Evolutionary conservation across 2,329 filamentous ascomycete species (phyloP).

Genomic region (Coniochaeta prunicola): DNA sequence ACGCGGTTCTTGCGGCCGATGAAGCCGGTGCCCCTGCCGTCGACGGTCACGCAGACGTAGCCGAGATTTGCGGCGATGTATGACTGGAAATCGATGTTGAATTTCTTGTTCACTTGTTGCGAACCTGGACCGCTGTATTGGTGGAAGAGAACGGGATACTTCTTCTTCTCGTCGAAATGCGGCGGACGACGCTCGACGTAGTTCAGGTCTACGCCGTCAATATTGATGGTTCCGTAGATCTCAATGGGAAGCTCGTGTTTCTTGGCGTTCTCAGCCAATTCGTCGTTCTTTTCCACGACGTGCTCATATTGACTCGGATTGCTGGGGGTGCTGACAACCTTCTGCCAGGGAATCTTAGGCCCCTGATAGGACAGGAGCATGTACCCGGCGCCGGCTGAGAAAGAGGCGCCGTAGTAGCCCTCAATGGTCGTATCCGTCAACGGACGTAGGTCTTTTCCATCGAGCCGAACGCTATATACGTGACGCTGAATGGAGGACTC

Average conservation of each 20-base stretch:
- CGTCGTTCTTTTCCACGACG: constrained; percentile 70
- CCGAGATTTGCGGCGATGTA: constrained; percentile 80
- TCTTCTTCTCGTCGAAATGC: constrained; percentile 75
- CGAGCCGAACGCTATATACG: constrained; percentile 80
- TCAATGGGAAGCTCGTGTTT: constrained; percentile 76
- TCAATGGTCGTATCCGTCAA: constrained; percentile 67
- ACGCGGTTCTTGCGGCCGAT: constrained; percentile 79
- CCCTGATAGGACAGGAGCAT: constrained; percentile 79
- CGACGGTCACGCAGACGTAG: constrained; percentile 91
- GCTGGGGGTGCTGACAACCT: constrained; percentile 75
- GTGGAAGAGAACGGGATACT: constrained; percentile 91
- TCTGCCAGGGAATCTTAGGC: constrained; percentile 83
- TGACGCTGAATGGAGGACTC: constrained; percentile 86
- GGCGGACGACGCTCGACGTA: constrained; percentile 81
- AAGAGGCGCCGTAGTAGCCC: constrained; percentile 76
- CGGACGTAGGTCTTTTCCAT: constrained; percentile 65
- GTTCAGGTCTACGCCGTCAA: constrained; percentile 67
- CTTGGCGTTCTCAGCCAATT: constrained; percentile 60
- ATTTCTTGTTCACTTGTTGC: constrained; percentile 75
- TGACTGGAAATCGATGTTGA: constrained; percentile 80
- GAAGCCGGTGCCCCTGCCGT: constrained; percentile 87
- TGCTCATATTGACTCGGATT: constrained; percentile 58
- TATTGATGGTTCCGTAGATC: constrained; percentile 75
- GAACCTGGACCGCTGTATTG: constrained; percentile 95
- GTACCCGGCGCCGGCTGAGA: constrained; percentile 76